A percentile compares a stretch with the other conserved stretches of the same genome.
These are phyloP conservation scores for Ceratocystis eucalypticola DNA, from an alignment of 2,329 filamentous ascomycete species.

Conservation along the genomic window DNA sequence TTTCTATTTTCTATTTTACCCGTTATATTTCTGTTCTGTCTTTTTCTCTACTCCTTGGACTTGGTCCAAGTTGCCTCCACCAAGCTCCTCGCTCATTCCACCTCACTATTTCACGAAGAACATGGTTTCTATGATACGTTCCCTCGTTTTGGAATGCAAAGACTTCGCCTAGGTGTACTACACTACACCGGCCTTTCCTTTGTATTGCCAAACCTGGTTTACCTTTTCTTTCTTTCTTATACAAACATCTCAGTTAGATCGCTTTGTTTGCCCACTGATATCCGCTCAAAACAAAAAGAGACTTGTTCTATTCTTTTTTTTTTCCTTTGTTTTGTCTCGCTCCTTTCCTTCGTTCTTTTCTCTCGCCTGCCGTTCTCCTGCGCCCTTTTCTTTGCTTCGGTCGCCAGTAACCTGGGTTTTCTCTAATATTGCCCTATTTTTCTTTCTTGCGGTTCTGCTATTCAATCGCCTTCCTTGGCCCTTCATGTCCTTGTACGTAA, in stretches of 20 bases:
- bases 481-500: conserved; percentile 3
- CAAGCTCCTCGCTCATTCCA: conserved; percentile 1
- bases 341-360: conserved; percentile 16
- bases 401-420: too few relatives aligned
- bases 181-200: background rate
- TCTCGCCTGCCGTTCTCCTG: conserved; percentile 20
- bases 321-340: conserved; percentile 16
- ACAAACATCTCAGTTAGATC: conserved; percentile 2
- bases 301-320: background rate
- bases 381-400: conserved; percentile 15
- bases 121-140: conserved; percentile 8
- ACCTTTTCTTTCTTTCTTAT: conserved; percentile 10
- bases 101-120: conserved; percentile 4
- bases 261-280: background rate
- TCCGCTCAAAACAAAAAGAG: background rate
- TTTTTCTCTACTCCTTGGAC: background rate
- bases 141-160: background rate
- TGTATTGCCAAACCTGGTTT: background rate
- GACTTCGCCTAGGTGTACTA: background rate
- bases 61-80: background rate
- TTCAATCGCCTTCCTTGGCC: conserved; percentile 6
- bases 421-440: background rate
- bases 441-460: conserved; percentile 6
- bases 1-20: background rate
- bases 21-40: background rate